Base-by-base conservation (phyloP, 2,329 filamentous ascomycete species). In the Colletotrichum graminicola region DNA sequence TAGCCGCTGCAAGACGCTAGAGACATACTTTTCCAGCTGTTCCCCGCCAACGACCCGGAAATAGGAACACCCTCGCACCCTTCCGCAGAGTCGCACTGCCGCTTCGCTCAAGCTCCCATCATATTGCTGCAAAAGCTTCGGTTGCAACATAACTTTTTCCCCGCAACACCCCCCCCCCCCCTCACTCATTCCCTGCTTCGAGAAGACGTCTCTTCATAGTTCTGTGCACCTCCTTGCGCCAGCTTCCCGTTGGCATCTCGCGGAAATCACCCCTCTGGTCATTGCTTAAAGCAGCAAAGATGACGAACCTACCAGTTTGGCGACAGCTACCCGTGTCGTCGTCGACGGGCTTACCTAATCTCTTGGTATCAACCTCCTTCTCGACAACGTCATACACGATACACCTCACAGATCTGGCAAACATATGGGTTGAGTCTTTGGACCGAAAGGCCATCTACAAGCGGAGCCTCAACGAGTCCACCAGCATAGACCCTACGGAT, bases 401-500 rank as follows among this genome's bases (percentile, higher is more conserved):
- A 36, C 85, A 89, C 69, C 78, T 95, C 49, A 94, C 92, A 2
- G 93, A 95, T 77, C 84, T 94, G 71, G 90, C 88, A 77, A 88
- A 90, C 74, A 83, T 94, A n/a, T 96, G 93, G 93, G 81, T 83
- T 34, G 93, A 95, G 80, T 84, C 79, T 11, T 81, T 94, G 29
- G 86, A 90, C 67, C 84, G 89, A 29, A 84, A 83, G n/a, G 85
- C 83, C 14, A 92, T 95, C 67, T 86, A 90, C 66, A 82, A 85
- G 71, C 88, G 92, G 71, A 91, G 89, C 39, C 84, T 88, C 67
- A 81, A 87, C 32, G 86, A 91, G 75, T 86, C 90, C 75, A 93
- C 91, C 21, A 90, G 88, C 72, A 94, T 95, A 72, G 92, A 95
- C 77, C 90, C 93, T 1, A 90, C 87, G 77, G 90, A 92, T 74